These are phyloP conservation scores for Symbiodinium natans DNA, from an alignment of 73 alveolate species.

Conservation along the genomic window DNA sequence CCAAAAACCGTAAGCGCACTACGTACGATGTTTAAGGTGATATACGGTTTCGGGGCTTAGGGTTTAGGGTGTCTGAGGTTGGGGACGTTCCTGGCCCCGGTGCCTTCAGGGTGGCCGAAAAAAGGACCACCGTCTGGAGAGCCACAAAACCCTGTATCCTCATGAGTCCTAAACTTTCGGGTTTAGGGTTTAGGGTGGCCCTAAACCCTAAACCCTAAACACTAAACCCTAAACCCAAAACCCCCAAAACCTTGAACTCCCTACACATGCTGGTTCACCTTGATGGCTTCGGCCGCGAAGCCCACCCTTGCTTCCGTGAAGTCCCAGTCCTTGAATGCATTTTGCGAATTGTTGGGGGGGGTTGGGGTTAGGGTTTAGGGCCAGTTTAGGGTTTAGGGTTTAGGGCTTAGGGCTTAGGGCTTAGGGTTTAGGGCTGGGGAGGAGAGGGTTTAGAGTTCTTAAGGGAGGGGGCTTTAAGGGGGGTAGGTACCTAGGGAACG, in stretches of 20 bases:
- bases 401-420: background rate
- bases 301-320: background rate
- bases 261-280: background rate
- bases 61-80: too few relatives aligned
- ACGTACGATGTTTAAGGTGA: too few relatives aligned
- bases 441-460: too few relatives aligned
- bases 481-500: too few relatives aligned
- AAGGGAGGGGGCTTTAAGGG: too few relatives aligned
- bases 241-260: background rate
- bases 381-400: background rate
- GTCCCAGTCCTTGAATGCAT: background rate
- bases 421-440: background rate
- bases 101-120: too few relatives aligned
- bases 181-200: background rate
- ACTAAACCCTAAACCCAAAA: background rate
- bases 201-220: background rate
- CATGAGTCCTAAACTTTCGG: too few relatives aligned
- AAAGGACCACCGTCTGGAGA: too few relatives aligned
- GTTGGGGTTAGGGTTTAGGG: background rate
- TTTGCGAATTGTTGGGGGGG: background rate
- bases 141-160: too few relatives aligned
- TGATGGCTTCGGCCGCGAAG: background rate
- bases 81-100: too few relatives aligned
- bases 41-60: background rate
- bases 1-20: too few relatives aligned